Base-by-base conservation (phyloP, 106 monocot genomes). In the Hemerocallis citrina region DNA sequence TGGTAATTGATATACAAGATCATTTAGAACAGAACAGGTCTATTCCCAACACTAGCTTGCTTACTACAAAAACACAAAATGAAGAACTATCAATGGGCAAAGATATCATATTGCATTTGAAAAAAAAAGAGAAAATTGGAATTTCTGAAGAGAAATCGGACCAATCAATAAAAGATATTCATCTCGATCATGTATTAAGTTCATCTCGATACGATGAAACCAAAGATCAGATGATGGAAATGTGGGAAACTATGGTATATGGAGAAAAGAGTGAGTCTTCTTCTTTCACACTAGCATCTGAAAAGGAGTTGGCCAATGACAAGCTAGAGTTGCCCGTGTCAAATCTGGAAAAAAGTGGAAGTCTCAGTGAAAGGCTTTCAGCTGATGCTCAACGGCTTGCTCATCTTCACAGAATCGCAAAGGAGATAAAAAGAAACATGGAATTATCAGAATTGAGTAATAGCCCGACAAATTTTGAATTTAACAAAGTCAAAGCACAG, bases 81-180 rank as follows among this genome's bases (percentile, higher is more conserved):
- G 44, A n/a, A n/a, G 51, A 73, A 61, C 12, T 9, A 43, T 13
- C 29, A 32, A 16, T 49, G n/a, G n/a, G n/a, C n/a, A n/a, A n/a
- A n/a, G n/a, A n/a, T n/a, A n/a, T n/a, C n/a, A 28, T 44, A 23
- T 40, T 65, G 23, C 70, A 42, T 57, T 10, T 43, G 7, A 41
- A 68, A 55, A 61, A 51, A 27, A 22, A 16, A 3, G 40, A 51
- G 9, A 42, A 9, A 39, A 8, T 29, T 24, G 30, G 31, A 16
- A 33, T n/a, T 27, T 35, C 61, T n/a, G 60, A 61, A 61, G 60
- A 38, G 21, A 81, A 65, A 47, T 44, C 63, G 32, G 61, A 45
- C 14, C 75, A 75, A 29, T 45, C 61, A 25, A 66, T 72, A 59
- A 84, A 83, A 80, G 83, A 84, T 63, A 89, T 89, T 35, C 77